Evolutionary conservation across 257 asterid genomes (phyloP), one percentile per base, ranked within the genome.

Genomic region (Gynochthodes officinalis): DNA sequence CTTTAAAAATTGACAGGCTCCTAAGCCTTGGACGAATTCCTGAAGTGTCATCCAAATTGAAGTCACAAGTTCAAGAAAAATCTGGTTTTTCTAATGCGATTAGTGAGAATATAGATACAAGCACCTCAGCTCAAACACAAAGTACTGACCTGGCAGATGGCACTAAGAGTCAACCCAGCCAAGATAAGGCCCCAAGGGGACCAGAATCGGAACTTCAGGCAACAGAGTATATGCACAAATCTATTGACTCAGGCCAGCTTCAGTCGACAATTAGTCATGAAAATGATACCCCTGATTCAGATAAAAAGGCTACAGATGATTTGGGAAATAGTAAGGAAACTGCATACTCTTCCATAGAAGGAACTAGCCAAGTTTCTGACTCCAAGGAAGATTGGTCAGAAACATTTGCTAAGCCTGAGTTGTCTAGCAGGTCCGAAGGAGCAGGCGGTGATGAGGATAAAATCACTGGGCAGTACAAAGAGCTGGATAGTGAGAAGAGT

Each of bases 1-100:
- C 90, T 82, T 57, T 88, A 68, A 91, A 88, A 73, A 48, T 88
- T 66, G 83, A 80, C 65, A 83, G 79, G 76, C 80, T 91, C 66
- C 67, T 76, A 60, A 78, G 69, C 63, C 72, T 82, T 49, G 86
- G 86, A 52, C 77, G 43, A 63, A 73, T 74, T 73, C 84, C 85
- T 75, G 83, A 76, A 65, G 72, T 74, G 82, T 82, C 84, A 63
- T 82, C 89, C 37, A 77, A 76, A 66, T 44, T 73, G 76, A 85
- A 78, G 77, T 79, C 91, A 43, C 77, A 81, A 54, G 78, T 76
- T 37, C 73, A 62, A 30, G 86, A 81, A 57, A 80, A 83, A 67
- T 63, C 59, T 71, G 58, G 63, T 70, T 50, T 19, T 2, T 43
- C 80, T 61, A 80, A 77, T 62, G 55, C 49, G 69, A 75, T 71